These are phyloP conservation scores for Acacia pycnantha DNA, from an alignment of 331 rosid genomes.

Conservation along the genomic window DNA sequence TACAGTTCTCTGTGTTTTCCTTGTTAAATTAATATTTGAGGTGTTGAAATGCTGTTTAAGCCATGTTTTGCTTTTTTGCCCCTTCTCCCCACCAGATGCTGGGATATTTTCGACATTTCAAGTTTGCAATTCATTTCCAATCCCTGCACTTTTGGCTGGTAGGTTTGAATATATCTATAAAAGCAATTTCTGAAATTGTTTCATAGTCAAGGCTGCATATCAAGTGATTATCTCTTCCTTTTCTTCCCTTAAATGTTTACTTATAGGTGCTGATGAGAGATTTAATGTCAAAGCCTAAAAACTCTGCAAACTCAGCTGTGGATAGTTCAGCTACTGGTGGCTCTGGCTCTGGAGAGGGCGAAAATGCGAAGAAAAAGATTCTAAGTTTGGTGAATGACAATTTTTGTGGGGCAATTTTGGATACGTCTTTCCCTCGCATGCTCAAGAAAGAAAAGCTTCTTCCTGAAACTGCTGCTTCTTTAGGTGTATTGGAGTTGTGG, in stretches of 20 bases:
- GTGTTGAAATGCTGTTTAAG: constrained; percentile 24
- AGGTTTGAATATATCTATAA: constrained; percentile 29
- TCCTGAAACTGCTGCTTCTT: constrained; percentile 48
- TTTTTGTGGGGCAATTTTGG: constrained; percentile 63
- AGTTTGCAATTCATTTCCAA: constrained; percentile 84
- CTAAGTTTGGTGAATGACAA: constrained; percentile 69
- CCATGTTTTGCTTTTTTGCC: background rate
- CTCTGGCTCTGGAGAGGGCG: constrained; percentile 53
- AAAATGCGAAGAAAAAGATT: constrained; percentile 51
- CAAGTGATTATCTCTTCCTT: constrained; percentile 25
- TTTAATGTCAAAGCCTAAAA: constrained; percentile 73
- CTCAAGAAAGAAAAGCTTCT: constrained; percentile 82
- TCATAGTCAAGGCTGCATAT: constrained; percentile 17
- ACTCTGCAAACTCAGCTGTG: constrained; percentile 46
- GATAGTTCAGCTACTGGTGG: constrained; percentile 50
- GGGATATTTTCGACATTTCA: constrained; percentile 79
- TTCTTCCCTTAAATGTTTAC: constrained; percentile 33
- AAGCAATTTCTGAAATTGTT: constrained; percentile 9
- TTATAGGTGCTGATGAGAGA: constrained; percentile 83
- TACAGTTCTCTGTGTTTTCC: constrained; percentile 2
- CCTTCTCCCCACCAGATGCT: constrained; percentile 64
- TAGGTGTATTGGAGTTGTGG: constrained; percentile 91
- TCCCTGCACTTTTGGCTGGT: constrained; percentile 95
- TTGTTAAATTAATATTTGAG: background rate
- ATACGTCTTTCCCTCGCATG: constrained; percentile 78